Base-by-base conservation (phyloP, 495 filamentous ascomycete species). In the Pyrenula massariospora region DNA sequence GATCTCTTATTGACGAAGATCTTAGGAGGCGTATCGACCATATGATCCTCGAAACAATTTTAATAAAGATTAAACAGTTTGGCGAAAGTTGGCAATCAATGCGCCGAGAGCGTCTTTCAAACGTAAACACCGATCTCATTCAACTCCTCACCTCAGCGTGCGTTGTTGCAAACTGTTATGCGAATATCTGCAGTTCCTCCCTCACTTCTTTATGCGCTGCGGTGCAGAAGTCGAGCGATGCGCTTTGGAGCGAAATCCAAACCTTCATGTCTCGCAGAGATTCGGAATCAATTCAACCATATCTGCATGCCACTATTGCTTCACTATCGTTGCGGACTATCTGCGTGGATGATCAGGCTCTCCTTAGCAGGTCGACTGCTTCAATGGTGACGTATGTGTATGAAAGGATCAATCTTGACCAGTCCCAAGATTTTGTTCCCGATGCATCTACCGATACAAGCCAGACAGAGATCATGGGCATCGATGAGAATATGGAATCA, bases 401-500 rank as follows among this genome's bases (percentile, higher is more conserved):
- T 42, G 31, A 42, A 42, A 42, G 31, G 15, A 5, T 42, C 15
- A 5, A 42, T 42, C 8, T 8, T 15, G 31, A 42, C 15, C 8
- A 42, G 31, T 15, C 31, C 15, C 5, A 8, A 5, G 8, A 42
- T 42, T 15, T 15, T 15, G 31, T 5, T 42, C 31, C 31, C 15
- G 31, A 15, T 15, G 31, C 15, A 8, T 42, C 31, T 42, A 42
- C 8, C 8, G 31, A 42, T 15, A 5, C 31, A 42, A 42, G 31
- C 31, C 8, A 42, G 15, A 42, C 31, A 31, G 84, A 91, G 61
- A 60, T 71, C 12, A 90, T 95, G 87, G 90, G 95, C 56, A 64
- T 95, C 22, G 90, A 95, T 59, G 81, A 85, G 54, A 79, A 77
- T 12, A 83, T 90, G 24, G 78, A 82, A 24, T 76, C 77, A 2